phyloP scores from a whole-genome alignment of 2,329 filamentous ascomycete species.

The Alternaria sp. region DNA sequence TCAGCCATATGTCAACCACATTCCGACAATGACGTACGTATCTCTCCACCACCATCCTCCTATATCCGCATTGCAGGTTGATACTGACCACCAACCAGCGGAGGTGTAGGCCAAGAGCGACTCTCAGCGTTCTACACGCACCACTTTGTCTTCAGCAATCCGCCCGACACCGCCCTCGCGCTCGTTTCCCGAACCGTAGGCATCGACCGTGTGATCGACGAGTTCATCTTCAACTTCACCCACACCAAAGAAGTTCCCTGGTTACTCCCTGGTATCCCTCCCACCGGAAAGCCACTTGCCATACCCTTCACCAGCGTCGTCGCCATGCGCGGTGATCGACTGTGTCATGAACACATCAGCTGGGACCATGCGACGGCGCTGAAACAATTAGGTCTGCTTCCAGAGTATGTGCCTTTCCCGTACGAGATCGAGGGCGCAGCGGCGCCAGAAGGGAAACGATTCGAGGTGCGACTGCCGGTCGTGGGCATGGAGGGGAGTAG shows the following conservation, averaged over 20 bases:
- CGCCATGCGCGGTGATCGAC: constrained; percentile 69
- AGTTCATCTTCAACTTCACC: constrained; percentile 45
- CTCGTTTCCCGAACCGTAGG: constrained; percentile 75
- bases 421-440: constrained; percentile 35
- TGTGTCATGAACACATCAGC: constrained; percentile 74
- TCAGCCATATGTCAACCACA: constrained; percentile 79
- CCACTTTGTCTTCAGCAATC: constrained; percentile 78
- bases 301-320: constrained; percentile 70
- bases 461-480: constrained; percentile 68
- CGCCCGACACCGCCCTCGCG: constrained; percentile 69
- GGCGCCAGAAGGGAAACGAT: constrained; percentile 50
- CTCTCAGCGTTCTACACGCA: constrained; percentile 73
- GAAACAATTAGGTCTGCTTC: constrained; percentile 66
- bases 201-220: constrained; percentile 66
- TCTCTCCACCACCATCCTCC: rapidly evolving
- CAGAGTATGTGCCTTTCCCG: constrained; percentile 69
- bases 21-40: constrained; percentile 65
- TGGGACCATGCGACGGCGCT: constrained; percentile 73
- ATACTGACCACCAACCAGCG: background rate
- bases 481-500: constrained; percentile 61
- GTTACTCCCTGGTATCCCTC: constrained; percentile 45
- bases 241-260: constrained; percentile 43
- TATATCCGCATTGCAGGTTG: background rate
- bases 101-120: constrained; percentile 69
- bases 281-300: constrained; percentile 49